A percentile compares a stretch with the other conserved stretches of the same genome.
Conservation (phyloP, 2,329 filamentous ascomycete species). For the Botrytis fabae region DNA sequence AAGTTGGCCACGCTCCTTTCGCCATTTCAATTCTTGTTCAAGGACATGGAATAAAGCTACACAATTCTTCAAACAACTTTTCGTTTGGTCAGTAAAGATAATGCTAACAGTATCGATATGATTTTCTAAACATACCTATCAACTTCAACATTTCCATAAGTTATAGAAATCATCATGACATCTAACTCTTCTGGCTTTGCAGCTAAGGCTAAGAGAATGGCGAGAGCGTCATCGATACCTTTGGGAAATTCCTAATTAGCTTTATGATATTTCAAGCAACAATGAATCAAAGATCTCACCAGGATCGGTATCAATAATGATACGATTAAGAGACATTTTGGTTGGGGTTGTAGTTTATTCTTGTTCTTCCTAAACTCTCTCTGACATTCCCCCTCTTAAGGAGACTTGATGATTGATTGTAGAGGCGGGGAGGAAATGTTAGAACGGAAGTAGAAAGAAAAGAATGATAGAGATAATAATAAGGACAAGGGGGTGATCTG, state of each 20-base stretch:
- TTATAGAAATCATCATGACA: conserved; percentile 80
- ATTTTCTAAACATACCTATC: conserved; percentile 59
- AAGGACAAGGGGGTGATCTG: neutral
- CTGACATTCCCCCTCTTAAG: neutral
- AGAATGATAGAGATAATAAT: neutral
- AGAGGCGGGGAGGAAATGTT: neutral
- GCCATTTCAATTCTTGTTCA: conserved; percentile 85
- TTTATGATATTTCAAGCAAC: neutral
- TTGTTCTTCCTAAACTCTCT: neutral
- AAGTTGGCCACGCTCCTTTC: conserved; percentile 64
- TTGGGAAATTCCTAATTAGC: conserved; percentile 16
- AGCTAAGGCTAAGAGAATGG: conserved; percentile 82
- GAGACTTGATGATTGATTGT: neutral
- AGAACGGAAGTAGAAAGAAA: neutral
- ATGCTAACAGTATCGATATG: neutral
- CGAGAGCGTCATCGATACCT: conserved; percentile 90
- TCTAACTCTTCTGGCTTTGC: conserved; percentile 82
- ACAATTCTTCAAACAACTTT: conserved; percentile 81
- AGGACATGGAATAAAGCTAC: conserved; percentile 90
- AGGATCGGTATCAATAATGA: conserved; percentile 97
- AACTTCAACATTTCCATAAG: conserved; percentile 90
- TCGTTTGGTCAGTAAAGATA: conserved; percentile 18
- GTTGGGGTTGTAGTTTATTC: neutral
- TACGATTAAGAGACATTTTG: conserved; percentile 67
- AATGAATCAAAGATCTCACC: conserved; percentile 50